Base-by-base conservation (phyloP, 1,284 basidiomycete species). In the Ceratobasidium sp. region DNA sequence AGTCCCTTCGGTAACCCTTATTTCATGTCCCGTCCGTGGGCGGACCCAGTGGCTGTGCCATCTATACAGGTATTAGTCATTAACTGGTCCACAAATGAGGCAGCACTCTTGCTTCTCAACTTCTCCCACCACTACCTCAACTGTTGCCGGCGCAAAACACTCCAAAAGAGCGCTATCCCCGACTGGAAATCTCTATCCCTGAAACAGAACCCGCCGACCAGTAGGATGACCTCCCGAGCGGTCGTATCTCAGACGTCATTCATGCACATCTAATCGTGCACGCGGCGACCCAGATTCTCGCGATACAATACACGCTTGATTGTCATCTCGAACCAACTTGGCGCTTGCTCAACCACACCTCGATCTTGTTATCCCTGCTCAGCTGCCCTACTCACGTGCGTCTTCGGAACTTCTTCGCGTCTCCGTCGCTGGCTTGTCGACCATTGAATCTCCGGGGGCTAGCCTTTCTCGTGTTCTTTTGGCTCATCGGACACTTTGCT, bases 371-470 rank as follows among this genome's bases (percentile, higher is more conserved):
- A n/a, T 13, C 20, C 46, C 26, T 51, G 44, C 60, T 75, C 71
- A 75, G 23, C 56, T 75, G 71, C 46, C 39, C 28, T 53, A 60
- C 46, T 75, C 71, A 75, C 71, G 60, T 75, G 71, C 46, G 46
- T 46, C 15, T 49, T 75, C 71, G 71, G 71, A 75, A 44, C 71
- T 75, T 63, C 60, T 53, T 75, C 71, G 71, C 71, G 71, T 44
- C 71, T 75, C 71, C 33, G 53, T 75, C 71, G 71, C 71, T 75
- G 49, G 42, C 58, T 75, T 75, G 53, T 75, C 71, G 60, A 63
- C 15, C 15, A 40, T 40, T 28, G 33, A 56, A 56, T 13, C 42
- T 53, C 68, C 51, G 51, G 12, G 9, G 42, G 18, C 26, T 55
- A n/a, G 26, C 53, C 51, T 56, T 33, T 60, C 26, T 28, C 1